phyloP scores from a whole-genome alignment of 140 eudicot species.

The Stevia rebaudiana region DNA sequence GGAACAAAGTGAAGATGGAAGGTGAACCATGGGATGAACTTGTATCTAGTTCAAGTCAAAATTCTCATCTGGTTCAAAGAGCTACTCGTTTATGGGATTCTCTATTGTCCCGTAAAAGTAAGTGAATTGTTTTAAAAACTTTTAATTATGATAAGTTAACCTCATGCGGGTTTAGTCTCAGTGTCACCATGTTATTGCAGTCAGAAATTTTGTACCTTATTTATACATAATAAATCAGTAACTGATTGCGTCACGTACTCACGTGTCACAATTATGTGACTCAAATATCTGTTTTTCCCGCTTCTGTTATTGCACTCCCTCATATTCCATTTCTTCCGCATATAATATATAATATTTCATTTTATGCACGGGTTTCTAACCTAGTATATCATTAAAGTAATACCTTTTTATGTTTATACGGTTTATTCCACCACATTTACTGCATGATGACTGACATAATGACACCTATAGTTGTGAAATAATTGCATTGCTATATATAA shows the following conservation, averaged over 20 bases:
- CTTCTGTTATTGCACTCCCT: no score
- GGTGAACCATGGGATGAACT: conserved; percentile 99
- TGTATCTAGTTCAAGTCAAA: conserved; percentile 92
- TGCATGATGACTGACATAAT: neutral
- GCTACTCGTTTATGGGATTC: conserved; percentile 98
- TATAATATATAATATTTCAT: no score
- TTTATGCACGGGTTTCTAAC: no score
- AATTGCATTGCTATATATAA: neutral
- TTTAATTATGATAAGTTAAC: neutral
- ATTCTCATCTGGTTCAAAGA: conserved; percentile 86
- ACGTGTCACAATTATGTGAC: no score
- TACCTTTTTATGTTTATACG: no score
- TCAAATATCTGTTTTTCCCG: no score
- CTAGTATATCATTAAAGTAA: neutral
- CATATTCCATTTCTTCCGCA: no score
- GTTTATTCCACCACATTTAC: no score
- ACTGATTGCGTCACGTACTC: no score
- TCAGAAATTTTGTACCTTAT: neutral
- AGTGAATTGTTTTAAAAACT: conserved; percentile 28
- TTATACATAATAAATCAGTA: no score
- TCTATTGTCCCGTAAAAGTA: conserved; percentile 82
- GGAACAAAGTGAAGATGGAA: conserved; percentile 96
- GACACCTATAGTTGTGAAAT: neutral
- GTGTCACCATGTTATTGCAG: neutral
- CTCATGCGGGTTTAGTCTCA: neutral